Percentiles rank a stretch among this genome's conserved stretches.
Evolutionary conservation across 495 filamentous ascomycete genomes (phyloP).

Genomic region (Neurospora pannonica): DNA sequence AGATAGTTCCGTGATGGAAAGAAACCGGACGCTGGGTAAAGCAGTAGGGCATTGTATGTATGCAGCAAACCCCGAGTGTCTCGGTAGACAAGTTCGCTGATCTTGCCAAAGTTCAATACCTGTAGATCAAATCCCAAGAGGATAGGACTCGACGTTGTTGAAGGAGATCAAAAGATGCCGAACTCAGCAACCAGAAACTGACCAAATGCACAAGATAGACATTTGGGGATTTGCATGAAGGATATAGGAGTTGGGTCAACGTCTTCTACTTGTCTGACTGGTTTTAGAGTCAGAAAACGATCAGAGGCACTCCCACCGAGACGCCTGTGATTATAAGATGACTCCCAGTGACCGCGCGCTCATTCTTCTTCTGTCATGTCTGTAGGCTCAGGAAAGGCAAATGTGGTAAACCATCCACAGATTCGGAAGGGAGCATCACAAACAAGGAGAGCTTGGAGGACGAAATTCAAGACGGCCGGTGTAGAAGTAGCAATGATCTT

Average conservation of each 20-base stretch:
- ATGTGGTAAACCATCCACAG: neutral
- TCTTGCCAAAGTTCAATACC: no score
- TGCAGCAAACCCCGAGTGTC: no score
- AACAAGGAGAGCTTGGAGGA: neutral
- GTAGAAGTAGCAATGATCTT: neutral
- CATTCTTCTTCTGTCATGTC: neutral
- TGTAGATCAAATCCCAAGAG: no score
- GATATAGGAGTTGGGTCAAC: neutral
- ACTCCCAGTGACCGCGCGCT: neutral
- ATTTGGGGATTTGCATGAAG: neutral
- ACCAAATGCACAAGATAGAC: neutral
- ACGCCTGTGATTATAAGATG: neutral
- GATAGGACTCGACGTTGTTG: neutral
- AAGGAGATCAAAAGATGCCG: neutral
- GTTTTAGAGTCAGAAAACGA: neutral
- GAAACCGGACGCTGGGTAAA: no score
- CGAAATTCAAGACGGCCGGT: neutral
- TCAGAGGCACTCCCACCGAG: neutral
- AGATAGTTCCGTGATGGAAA: no score
- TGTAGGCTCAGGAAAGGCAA: neutral
- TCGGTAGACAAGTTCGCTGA: no score
- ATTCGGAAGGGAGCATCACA: neutral
- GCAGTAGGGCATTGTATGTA: no score
- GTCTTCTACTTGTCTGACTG: neutral
- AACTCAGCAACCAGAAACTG: neutral